Evolutionary conservation across 2,329 filamentous ascomycete species (phyloP).

Genomic region (Paracamarosporium sp.): DNA sequence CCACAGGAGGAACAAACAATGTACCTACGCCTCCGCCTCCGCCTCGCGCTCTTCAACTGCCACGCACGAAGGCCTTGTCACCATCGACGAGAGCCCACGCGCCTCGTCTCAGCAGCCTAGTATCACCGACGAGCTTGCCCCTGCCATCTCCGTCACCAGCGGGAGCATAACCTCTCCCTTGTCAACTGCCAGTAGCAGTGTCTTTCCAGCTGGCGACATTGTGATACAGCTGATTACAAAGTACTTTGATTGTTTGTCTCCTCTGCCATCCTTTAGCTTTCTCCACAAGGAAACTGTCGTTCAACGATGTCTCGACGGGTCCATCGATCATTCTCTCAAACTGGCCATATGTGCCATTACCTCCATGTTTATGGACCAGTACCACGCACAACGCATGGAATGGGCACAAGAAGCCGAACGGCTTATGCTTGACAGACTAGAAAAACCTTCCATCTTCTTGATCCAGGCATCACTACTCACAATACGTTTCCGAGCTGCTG

Average conservation of each 20-base stretch:
- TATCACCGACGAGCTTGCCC: not conserved
- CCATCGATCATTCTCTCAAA: not conserved
- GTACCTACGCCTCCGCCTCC: slow-evolving; percentile 2
- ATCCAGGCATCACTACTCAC: not conserved
- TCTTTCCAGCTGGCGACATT: not conserved
- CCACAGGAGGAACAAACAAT: not conserved
- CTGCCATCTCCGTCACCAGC: not conserved
- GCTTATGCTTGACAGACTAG: slow-evolving; percentile 1
- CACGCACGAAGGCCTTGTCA: not conserved
- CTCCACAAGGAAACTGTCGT: slow-evolving; percentile 3
- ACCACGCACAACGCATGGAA: not conserved
- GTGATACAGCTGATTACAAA: not conserved
- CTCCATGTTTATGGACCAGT: not conserved
- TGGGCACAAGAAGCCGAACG: slow-evolving; percentile 1
- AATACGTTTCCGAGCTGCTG: not conserved
- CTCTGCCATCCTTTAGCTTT: not conserved
- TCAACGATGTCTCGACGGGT: not conserved
- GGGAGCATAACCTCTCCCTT: not conserved
- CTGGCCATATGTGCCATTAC: not conserved
- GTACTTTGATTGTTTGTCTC: not conserved
- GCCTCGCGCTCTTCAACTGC: not conserved
- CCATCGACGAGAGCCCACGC: not conserved
- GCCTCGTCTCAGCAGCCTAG: not conserved
- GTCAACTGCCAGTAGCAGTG: not conserved
- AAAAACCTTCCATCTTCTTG: slow-evolving; percentile 2